These are phyloP conservation scores for Salicornia ramosissima DNA, from an alignment of 148 eudicot genomes.

Conservation along the genomic window DNA sequence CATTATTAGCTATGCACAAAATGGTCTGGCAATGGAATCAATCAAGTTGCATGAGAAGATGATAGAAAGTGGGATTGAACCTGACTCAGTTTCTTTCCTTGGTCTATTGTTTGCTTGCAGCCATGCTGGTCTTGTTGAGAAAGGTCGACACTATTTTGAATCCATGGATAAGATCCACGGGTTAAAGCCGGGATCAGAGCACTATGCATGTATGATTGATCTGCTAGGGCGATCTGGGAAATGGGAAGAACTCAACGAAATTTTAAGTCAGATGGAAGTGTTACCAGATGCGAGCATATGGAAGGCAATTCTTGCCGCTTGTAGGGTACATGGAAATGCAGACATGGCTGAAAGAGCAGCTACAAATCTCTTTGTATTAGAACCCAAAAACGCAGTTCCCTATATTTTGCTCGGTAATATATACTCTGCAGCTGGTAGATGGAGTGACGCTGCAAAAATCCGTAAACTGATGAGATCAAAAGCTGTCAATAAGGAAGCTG, in stretches of 20 bases:
- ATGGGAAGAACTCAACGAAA: slow-evolving; percentile 45
- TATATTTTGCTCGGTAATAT: slow-evolving; percentile 59
- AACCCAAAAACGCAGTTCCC: slow-evolving; percentile 51
- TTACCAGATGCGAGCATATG: slow-evolving; percentile 59
- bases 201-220: slow-evolving; percentile 71
- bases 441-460: slow-evolving; percentile 51
- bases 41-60: slow-evolving; percentile 46
- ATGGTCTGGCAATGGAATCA: slow-evolving; percentile 46
- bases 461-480: slow-evolving; percentile 55
- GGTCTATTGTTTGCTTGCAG: slow-evolving; percentile 75
- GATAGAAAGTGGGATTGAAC: slow-evolving; percentile 48
- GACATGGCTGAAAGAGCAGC: slow-evolving; percentile 60
- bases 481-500: slow-evolving; percentile 56
- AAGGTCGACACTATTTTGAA: slow-evolving; percentile 49
- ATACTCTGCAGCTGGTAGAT: slow-evolving; percentile 54
- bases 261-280: slow-evolving; percentile 45
- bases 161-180: slow-evolving; percentile 51
- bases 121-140: slow-evolving; percentile 57
- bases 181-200: slow-evolving; percentile 50
- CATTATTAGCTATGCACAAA: slow-evolving; percentile 70
- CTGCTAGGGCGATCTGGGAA: slow-evolving; percentile 63
- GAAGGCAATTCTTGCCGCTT: slow-evolving; percentile 65
- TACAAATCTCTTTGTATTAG: slow-evolving; percentile 50
- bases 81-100: slow-evolving; percentile 62
- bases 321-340: slow-evolving; percentile 48